These are phyloP conservation scores for Zarea fungicola DNA, from an alignment of 2,329 filamentous ascomycete genomes.

Conservation along the genomic window DNA sequence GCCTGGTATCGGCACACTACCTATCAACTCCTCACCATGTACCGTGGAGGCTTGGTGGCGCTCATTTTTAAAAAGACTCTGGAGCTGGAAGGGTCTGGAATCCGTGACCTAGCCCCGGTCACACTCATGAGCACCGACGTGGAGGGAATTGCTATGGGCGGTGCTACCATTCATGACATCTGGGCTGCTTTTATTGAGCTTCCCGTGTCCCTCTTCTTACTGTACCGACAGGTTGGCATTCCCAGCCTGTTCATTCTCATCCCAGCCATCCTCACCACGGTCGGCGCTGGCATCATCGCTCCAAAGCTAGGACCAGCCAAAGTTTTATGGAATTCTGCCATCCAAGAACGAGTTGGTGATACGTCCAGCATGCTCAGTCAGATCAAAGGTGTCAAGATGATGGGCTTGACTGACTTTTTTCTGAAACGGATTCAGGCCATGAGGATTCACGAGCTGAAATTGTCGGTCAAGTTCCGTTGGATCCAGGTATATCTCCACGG, in stretches of 20 bases:
- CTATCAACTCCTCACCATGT: constrained; percentile 31
- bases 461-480: constrained; percentile 32
- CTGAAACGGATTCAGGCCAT: constrained; percentile 28
- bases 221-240: constrained; percentile 29
- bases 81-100: constrained; percentile 23
- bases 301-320: constrained; percentile 28
- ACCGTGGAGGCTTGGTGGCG: constrained; percentile 32
- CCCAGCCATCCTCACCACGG: constrained; percentile 19
- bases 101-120: constrained; percentile 31
- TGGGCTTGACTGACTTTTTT: constrained; percentile 33
- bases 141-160: constrained; percentile 26
- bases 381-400: constrained; percentile 42
- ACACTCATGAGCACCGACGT: constrained; percentile 45
- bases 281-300: constrained; percentile 19
- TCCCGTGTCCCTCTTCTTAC: constrained; percentile 30
- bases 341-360: constrained; percentile 35
- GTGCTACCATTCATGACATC: constrained; percentile 28
- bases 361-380: constrained; percentile 35
- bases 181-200: constrained; percentile 36
- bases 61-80: constrained; percentile 46
- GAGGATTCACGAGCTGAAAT: constrained; percentile 31
- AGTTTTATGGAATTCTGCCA: constrained; percentile 33
- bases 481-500: constrained; percentile 28
- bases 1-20: constrained; percentile 30
- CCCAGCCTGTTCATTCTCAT: constrained; percentile 25